Base-by-base conservation (phyloP, 495 filamentous ascomycete genomes). In the Aspergillus heteromorphus region DNA sequence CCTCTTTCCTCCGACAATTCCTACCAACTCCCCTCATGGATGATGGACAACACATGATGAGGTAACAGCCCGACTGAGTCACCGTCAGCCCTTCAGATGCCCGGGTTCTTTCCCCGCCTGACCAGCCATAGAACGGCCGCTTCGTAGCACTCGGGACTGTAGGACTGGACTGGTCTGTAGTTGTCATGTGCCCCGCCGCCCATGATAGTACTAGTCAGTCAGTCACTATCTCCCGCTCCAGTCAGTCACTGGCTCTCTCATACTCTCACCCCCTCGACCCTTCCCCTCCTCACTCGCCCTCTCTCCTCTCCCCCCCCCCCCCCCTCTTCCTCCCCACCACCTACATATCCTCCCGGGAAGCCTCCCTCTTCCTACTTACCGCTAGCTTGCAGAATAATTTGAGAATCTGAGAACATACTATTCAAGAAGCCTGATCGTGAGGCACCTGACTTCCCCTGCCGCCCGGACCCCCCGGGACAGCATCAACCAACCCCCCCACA, bases 141-240 rank as follows among this genome's bases (percentile, higher is more conserved):
- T 38, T 14, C 34, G 34, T 38, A 38, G n/a, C 34, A 38, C 34
- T n/a, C 13, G 34, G 34, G 8, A 38, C 11, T 5, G n/a, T 25
- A 27, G 14, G 42, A 29, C 11, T 47, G 23, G n/a, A n/a, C 43
- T 13, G 43, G 21, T 16, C 1, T 34, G 8, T 18, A 45, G 17
- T 54, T 40, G 60, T 62, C 60, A 62, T 62, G 60, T 62, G 60
- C 60, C 60, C 60, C 60, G 53, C 59, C 29, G 53, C 59, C 29
- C 16, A 16, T 49, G 42, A 23, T 48, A 34, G n/a, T n/a, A n/a
- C n/a, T n/a, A n/a, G 50, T 21, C 27, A 45, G 19, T 36, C 27
- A 45, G 18, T 48, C 21, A 19, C 47, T 48, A 36, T 53, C 41
- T 52, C 19, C 17, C 40, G 14, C 9, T 31, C 11, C 20, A 40